phyloP scores from a whole-genome alignment of 2,329 filamentous ascomycete genomes.

The Periconia sp. region DNA sequence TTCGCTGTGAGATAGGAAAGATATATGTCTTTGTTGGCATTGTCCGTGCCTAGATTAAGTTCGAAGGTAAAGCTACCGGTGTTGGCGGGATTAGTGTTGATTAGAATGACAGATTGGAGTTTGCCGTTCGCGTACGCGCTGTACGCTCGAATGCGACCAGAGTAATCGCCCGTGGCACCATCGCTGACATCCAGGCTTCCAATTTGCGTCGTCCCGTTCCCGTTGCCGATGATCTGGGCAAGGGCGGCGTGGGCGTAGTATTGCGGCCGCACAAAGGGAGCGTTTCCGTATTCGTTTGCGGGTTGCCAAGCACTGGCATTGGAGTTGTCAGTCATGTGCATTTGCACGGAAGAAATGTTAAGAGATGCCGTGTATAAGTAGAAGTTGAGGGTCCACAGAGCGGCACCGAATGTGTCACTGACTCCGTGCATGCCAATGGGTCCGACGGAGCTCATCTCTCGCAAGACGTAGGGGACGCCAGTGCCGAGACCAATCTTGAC shows the following conservation, averaged over 20 bases:
- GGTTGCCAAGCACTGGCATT: slow-evolving; percentile 59
- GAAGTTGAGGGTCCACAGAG: slow-evolving; percentile 61
- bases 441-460: slow-evolving; percentile 60
- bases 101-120: slow-evolving; percentile 52
- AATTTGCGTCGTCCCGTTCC: slow-evolving; percentile 54
- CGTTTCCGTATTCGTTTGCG: slow-evolving; percentile 45
- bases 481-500: slow-evolving; percentile 50
- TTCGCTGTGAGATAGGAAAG: slow-evolving; percentile 56
- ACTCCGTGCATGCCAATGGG: slow-evolving; percentile 55
- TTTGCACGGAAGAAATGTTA: slow-evolving; percentile 55
- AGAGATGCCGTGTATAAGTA: slow-evolving; percentile 57
- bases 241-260: slow-evolving; percentile 61
- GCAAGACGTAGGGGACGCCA: slow-evolving; percentile 55
- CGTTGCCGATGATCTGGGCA: slow-evolving; percentile 56
- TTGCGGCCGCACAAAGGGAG: slow-evolving; percentile 54
- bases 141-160: slow-evolving; percentile 52
- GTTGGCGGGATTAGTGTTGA: slow-evolving; percentile 53
- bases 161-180: slow-evolving; percentile 45
- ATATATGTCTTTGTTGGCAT: slow-evolving; percentile 52
- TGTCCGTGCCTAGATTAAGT: slow-evolving; percentile 48
- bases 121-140: slow-evolving; percentile 52
- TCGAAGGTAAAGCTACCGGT: slow-evolving; percentile 51
- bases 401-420: slow-evolving; percentile 57
- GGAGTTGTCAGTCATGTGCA: slow-evolving; percentile 63
- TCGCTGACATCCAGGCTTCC: slow-evolving; percentile 39